Evolutionary conservation across 2,329 filamentous ascomycete species (phyloP).

Genomic region (Fusarium devonianum): DNA sequence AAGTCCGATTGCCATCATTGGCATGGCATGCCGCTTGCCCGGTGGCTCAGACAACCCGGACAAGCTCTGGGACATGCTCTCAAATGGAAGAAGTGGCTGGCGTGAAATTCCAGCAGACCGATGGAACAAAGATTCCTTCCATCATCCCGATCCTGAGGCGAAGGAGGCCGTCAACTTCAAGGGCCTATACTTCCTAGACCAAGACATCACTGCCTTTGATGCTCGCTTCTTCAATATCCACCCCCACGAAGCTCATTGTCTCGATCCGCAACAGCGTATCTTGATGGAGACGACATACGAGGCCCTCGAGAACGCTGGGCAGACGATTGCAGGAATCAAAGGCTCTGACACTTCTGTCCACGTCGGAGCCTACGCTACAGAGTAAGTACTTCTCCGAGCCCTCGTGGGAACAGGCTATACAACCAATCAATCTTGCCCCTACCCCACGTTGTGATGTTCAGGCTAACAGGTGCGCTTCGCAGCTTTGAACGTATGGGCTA

Average conservation of each 20-base stretch:
- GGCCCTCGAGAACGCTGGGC: slow-evolving; percentile 45
- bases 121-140: slow-evolving; percentile 36
- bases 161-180: slow-evolving; percentile 28
- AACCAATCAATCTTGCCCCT: neutral
- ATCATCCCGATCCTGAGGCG: slow-evolving; percentile 32
- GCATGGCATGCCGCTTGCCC: slow-evolving; percentile 42
- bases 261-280: slow-evolving; percentile 46
- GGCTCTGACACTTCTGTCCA: slow-evolving; percentile 44
- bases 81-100: slow-evolving; percentile 28
- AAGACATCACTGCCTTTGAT: slow-evolving; percentile 33
- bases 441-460: neutral
- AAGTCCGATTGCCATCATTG: slow-evolving; percentile 42
- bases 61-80: slow-evolving; percentile 42
- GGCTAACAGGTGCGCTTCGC: neutral
- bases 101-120: slow-evolving; percentile 35
- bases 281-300: slow-evolving; percentile 49
- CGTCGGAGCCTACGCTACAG: slow-evolving; percentile 39
- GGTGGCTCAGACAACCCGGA: slow-evolving; percentile 37
- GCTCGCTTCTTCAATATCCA: slow-evolving; percentile 45
- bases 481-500: slow-evolving; percentile 24
- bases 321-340: slow-evolving; percentile 33
- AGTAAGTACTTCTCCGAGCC: slow-evolving; percentile 4
- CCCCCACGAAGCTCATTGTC: slow-evolving; percentile 42
- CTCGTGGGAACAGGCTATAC: neutral
- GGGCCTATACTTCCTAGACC: slow-evolving; percentile 18